A percentile compares a stretch with the other conserved stretches of the same genome.
Evolutionary conservation across 805 yeast species (phyloP).

Genomic region (Candida insectalens): DNA sequence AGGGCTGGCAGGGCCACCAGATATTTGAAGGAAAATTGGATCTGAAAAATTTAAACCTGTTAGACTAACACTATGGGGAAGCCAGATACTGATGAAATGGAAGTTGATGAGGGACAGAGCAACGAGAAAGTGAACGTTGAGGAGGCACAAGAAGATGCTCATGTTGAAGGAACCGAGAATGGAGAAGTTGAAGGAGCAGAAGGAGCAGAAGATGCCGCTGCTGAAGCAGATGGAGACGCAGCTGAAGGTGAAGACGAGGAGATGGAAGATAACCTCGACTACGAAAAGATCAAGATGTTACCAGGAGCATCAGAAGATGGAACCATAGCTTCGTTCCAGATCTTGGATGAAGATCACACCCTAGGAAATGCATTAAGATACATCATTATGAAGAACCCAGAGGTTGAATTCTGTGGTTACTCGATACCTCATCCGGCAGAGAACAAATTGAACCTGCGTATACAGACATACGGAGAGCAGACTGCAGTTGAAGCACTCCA

Average conservation of each 20-base stretch:
- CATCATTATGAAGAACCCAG: constrained; percentile 94
- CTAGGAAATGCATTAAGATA: constrained; percentile 90
- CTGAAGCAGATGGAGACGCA: constrained; percentile 7
- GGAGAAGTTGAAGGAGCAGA: too few relatives aligned
- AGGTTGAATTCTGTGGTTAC: constrained; percentile 96
- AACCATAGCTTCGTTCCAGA: constrained; percentile 88
- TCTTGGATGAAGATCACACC: constrained; percentile 91
- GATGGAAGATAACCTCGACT: constrained; percentile 34
- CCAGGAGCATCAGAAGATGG: constrained; percentile 93
- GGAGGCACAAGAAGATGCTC: not conserved
- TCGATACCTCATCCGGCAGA: constrained; percentile 98
- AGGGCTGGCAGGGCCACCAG: too few relatives aligned
- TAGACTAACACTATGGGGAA: too few relatives aligned
- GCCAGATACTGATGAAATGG: too few relatives aligned
- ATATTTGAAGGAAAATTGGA: too few relatives aligned
- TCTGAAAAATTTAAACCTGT: too few relatives aligned
- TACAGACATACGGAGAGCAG: constrained; percentile 80
- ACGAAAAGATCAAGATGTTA: constrained; percentile 53
- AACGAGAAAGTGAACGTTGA: not conserved
- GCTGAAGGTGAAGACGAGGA: constrained; percentile 14
- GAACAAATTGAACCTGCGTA: constrained; percentile 76
- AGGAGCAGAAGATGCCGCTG: constrained; percentile 9
- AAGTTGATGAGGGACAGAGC: too few relatives aligned
- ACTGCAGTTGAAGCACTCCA: constrained; percentile 91
- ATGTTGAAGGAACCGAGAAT: too few relatives aligned